Percentiles rank a stretch among this genome's conserved stretches.
Evolutionary conservation across 1,284 basidiomycete genomes (phyloP).

Genomic region (Ceratobasidium sp.): DNA sequence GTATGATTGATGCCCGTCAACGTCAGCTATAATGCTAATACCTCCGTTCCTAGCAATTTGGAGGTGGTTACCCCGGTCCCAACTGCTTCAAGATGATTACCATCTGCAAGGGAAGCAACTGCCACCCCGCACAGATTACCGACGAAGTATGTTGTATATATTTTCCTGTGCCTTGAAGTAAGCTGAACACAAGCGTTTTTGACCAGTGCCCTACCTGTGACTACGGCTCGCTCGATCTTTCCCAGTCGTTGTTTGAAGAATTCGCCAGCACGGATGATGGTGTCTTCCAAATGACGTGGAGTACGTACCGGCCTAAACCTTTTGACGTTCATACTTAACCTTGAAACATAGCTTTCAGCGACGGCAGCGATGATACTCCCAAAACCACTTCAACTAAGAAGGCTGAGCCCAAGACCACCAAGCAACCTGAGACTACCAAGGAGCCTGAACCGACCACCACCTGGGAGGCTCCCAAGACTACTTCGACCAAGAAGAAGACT

Average conservation of each 20-base stretch:
- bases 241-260: slow-evolving; percentile 46
- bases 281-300: slow-evolving; percentile 49
- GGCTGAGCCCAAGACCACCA: slow-evolving; percentile 21
- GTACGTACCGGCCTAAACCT: background rate
- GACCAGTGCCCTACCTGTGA: slow-evolving; percentile 48
- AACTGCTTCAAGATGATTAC: slow-evolving; percentile 62
- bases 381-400: slow-evolving; percentile 38
- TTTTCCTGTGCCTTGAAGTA: background rate
- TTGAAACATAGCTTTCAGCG: slow-evolving; percentile 36
- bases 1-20: slow-evolving; percentile 33
- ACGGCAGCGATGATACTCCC: slow-evolving; percentile 21
- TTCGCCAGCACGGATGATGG: slow-evolving; percentile 46
- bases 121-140: slow-evolving; percentile 57
- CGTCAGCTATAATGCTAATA: slow-evolving; percentile 20
- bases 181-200: background rate
- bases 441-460: slow-evolving; percentile 18
- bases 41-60: slow-evolving; percentile 24
- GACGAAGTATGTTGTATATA: slow-evolving; percentile 54
- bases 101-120: slow-evolving; percentile 61
- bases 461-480: background rate
- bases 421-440: slow-evolving; percentile 37
- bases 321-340: background rate
- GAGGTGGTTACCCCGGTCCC: slow-evolving; percentile 54
- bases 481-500: slow-evolving; percentile 16
- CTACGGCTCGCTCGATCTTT: slow-evolving; percentile 48